Base-by-base conservation (phyloP, 75 land plant species). In the Larix kaempferi region DNA sequence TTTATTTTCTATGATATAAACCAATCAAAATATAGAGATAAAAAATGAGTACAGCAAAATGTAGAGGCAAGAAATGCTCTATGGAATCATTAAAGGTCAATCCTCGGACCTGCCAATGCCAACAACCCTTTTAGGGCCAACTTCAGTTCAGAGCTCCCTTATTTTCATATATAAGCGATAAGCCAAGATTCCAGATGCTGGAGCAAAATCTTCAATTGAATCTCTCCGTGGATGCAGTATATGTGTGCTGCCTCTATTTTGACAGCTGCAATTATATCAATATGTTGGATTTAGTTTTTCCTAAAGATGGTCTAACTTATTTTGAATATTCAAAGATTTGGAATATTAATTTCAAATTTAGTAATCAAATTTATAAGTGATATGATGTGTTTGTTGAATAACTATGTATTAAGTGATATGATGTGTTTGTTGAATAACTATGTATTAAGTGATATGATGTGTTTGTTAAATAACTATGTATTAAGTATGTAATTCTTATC, bases 351-450 rank as follows among this genome's bases (percentile, higher is more conserved):
- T 88, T 81, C 88, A 67, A 79, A 5, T 75, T 91, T 69, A 89
- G 84, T 61, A 91, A 83, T 73, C 93, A 91, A 73, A 80, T 81
- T 5, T 91, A 73, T 77, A 88, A 87, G 63, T 86, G 87, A 55
- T 87, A 87, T 41, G 29, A 21, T 1, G 78, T n/a, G n/a, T n/a
- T n/a, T 65, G 19, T 91, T 91, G 76, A 89, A 89, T 55, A 89
- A 91, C 49, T 91, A 78, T 66, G 81, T 76, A 56, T 91, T 91
- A 55, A 82, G 83, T 23, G 86, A 87, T 59, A 67, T 82, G 77
- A 86, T 82, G 69, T 91, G 89, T n/a, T n/a, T 65, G 19, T 91
- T 91, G 76, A 89, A 89, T 55, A 89, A 91, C 49, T 91, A 78
- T 66, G 81, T 76, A 56, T 91, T 91, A 55, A 82, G 83, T 23